Evolutionary conservation across 306 rosid genomes (phyloP).

Genomic region (Vigna mungo): DNA sequence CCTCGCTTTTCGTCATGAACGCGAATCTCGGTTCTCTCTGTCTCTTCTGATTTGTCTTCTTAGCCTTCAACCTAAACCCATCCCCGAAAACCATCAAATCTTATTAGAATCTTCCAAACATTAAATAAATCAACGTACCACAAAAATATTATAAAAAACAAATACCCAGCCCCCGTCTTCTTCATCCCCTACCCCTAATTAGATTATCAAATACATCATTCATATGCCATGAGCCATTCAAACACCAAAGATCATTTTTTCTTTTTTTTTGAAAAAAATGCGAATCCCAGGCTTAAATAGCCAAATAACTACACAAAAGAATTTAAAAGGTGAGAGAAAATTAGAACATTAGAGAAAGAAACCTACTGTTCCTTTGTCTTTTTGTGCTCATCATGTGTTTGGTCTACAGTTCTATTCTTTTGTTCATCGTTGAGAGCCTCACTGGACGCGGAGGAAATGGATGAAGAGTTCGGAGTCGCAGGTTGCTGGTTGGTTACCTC

Average conservation of each 20-base stretch:
- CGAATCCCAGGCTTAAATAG: background rate
- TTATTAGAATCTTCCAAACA: constrained; percentile 1
- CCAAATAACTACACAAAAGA: background rate
- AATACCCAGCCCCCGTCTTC: background rate
- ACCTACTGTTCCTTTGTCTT: constrained; percentile 20
- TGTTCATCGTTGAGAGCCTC: constrained; percentile 71
- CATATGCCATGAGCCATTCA: background rate
- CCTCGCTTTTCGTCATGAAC: constrained; percentile 97
- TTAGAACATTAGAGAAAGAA: background rate
- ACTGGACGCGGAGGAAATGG: constrained; percentile 77
- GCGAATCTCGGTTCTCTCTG: constrained; percentile 79
- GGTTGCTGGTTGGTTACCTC: constrained; percentile 65
- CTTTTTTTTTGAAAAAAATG: background rate
- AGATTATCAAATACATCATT: background rate
- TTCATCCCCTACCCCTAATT: constrained; percentile 3
- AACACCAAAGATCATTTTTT: background rate
- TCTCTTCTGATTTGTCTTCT: constrained; percentile 76
- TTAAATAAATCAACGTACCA: background rate
- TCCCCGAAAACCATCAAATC: constrained; percentile 34
- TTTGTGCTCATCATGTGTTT: constrained; percentile 19
- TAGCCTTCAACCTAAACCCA: constrained; percentile 65
- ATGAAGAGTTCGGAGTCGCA: constrained; percentile 79
- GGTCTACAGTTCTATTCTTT: constrained; percentile 50
- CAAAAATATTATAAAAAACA: background rate
- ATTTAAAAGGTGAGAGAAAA: background rate